These are phyloP conservation scores for Tagetes patula DNA, from an alignment of 129 eudicot species.

Conservation along the genomic window DNA sequence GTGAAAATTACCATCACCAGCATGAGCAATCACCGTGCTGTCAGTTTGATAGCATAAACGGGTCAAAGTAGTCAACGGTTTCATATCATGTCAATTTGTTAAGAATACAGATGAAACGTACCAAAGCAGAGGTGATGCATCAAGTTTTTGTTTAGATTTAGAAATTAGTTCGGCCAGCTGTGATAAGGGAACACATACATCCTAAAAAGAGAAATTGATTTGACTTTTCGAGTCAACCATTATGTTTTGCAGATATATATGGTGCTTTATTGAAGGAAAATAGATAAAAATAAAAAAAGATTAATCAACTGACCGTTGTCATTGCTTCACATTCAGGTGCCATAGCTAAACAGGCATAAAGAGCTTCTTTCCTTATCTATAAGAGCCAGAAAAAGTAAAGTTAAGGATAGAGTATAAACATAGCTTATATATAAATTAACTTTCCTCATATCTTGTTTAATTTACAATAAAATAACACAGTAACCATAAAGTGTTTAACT, in stretches of 20 bases:
- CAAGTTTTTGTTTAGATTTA: constrained; percentile 65
- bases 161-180: constrained; percentile 81
- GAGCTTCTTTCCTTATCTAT: constrained; percentile 98
- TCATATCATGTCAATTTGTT: not conserved
- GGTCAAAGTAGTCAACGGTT: constrained; percentile 8
- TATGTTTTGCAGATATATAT: not conserved
- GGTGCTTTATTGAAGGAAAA: not conserved
- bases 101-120: constrained; percentile 30
- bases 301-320: constrained; percentile 65
- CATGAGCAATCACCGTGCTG: constrained; percentile 97
- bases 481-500: not conserved
- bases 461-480: not conserved
- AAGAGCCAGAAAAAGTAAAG: not conserved
- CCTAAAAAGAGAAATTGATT: constrained; percentile 40
- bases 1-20: constrained; percentile 99
- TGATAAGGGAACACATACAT: constrained; percentile 93
- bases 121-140: constrained; percentile 74
- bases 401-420: not conserved
- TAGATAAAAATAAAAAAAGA: not conserved
- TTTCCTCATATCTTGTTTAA: not conserved
- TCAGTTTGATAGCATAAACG: constrained; percentile 3
- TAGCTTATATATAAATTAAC: not conserved
- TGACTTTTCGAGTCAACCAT: constrained; percentile 20
- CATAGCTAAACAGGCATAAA: constrained; percentile 97
- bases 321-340: constrained; percentile 80